phyloP scores from a whole-genome alignment of 2,329 filamentous ascomycete genomes.

The Fusarium marasasianum region DNA sequence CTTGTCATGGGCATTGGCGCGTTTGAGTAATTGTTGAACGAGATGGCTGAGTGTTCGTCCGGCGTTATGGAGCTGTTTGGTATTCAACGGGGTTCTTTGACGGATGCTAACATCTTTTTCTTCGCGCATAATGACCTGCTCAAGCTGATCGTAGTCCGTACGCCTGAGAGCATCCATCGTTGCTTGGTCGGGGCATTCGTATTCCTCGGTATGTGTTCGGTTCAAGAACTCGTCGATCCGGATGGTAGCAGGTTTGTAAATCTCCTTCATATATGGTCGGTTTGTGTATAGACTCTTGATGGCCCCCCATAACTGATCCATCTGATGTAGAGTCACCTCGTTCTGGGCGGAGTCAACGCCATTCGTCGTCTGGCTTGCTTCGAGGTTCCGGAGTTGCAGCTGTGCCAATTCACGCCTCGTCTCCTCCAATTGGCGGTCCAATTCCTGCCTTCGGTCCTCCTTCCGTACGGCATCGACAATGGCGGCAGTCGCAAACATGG shows the following conservation, averaged over 20 bases:
- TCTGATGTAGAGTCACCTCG: constrained; percentile 42
- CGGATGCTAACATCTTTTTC: constrained; percentile 34
- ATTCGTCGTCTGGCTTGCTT: constrained; percentile 26
- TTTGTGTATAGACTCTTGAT: constrained; percentile 45
- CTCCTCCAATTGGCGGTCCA: constrained; percentile 69
- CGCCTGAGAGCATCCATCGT: constrained; percentile 33
- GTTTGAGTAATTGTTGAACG: constrained; percentile 45
- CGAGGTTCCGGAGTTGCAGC: constrained; percentile 46
- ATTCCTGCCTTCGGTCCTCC: constrained; percentile 64
- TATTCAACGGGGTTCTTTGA: constrained; percentile 37
- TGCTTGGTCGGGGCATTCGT: constrained; percentile 38
- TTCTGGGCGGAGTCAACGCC: constrained; percentile 6
- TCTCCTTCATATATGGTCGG: constrained; percentile 51
- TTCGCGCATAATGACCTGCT: constrained; percentile 44
- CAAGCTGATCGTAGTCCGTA: constrained; percentile 46
- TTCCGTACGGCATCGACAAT: constrained; percentile 70
- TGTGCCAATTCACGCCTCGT: constrained; percentile 58
- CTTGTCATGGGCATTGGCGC: constrained; percentile 38
- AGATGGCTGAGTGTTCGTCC: constrained; percentile 41
- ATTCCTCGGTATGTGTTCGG: constrained; percentile 43
- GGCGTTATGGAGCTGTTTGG: constrained; percentile 43
- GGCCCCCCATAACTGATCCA: constrained; percentile 45
- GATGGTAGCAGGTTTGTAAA: constrained; percentile 44
- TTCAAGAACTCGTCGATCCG: constrained; percentile 42
- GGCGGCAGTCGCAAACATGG: constrained; percentile 72